Evolutionary conservation across 441 rosid species (phyloP), one percentile per base, ranked within the genome.

Genomic region (Populus hybrid): DNA sequence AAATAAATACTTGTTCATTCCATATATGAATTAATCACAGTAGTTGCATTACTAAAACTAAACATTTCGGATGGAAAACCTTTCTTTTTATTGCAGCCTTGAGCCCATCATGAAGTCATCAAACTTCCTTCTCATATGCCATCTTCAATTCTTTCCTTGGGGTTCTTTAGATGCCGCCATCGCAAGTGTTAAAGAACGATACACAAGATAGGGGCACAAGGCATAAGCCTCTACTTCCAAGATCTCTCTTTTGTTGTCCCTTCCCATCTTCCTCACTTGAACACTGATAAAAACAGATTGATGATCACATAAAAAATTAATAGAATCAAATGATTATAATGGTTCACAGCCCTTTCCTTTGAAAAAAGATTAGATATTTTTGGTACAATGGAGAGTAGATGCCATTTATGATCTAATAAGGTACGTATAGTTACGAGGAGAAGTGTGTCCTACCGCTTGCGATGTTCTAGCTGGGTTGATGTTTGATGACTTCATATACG

Each of bases 221-320:
- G 79, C 88, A 82, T 23, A 83, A 80, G 18, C 87, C 89, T 84
- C 84, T 82, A n/a, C 82, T 81, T 80, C 69, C 79, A 21, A 85
- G 87, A 57, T 84, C 85, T 69, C 40, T 59, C 68, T 70, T 81
- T 23, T 61, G 74, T 36, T 80, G 80, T 80, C 78, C 74, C 61
- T 65, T 66, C 67, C 68, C 77, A 36, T 71, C 75, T 59, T 75
- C 81, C 50, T 36, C 61, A 5, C 75, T 77, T 24, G 80, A 77
- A 73, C 72, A 14, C 34, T 12, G 59, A 72, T 5, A 12, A 16
- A 7, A 74, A 30, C 2, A 69, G 11, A 57, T 50, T 16, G 68
- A 14, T 8, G 30, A n/a, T 72, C 18, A n/a, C 8, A 42, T 36
- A n/a, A 53, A 78, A 30, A 72, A 66, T 16, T 42, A 75, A 53